These are phyloP conservation scores for Daedaleopsis nitida DNA, from an alignment of 768 basidiomycete species.

Conservation along the genomic window DNA sequence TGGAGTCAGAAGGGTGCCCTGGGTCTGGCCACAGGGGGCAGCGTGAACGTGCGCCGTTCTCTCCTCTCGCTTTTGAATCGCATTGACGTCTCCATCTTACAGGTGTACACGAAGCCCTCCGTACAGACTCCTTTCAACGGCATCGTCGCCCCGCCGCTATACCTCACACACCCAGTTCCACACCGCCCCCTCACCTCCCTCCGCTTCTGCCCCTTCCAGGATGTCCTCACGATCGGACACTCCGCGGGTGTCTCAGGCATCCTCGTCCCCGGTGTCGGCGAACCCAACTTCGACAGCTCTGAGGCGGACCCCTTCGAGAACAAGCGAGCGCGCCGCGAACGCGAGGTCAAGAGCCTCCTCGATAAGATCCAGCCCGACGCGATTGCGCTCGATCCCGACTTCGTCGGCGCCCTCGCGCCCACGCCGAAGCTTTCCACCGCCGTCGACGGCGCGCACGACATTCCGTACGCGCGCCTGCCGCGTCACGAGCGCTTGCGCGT, in stretches of 20 bases:
- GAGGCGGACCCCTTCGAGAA: conserved; percentile 97
- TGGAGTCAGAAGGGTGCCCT: conserved; percentile 89
- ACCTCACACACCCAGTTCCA: conserved; percentile 86
- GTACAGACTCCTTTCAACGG: conserved; percentile 57
- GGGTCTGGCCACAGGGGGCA: conserved; percentile 80
- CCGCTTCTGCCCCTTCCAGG: conserved; percentile 89
- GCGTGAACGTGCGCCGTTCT: conserved; percentile 67
- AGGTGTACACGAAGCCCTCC: conserved; percentile 75
- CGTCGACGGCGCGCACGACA: conserved; percentile 43
- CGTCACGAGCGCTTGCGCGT: conserved; percentile 77
- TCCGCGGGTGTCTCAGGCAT: conserved; percentile 77
- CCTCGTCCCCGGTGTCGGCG: conserved; percentile 89
- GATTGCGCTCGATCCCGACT: conserved; percentile 81
- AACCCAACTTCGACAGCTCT: conserved; percentile 90
- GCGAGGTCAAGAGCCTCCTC: conserved; percentile 86
- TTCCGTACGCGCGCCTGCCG: conserved; percentile 72
- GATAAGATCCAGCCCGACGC: conserved; percentile 95
- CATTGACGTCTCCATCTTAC: conserved; percentile 7
- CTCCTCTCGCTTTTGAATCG: neutral
- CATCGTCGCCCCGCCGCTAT: conserved; percentile 71
- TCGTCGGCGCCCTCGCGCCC: conserved; percentile 70
- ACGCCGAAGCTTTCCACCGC: conserved; percentile 59
- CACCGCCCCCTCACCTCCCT: conserved; percentile 73
- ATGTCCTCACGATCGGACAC: conserved; percentile 82
- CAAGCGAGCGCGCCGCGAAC: conserved; percentile 76